These are phyloP conservation scores for Solanum chmielewskii DNA, from an alignment of 257 asterid species.

Conservation along the genomic window DNA sequence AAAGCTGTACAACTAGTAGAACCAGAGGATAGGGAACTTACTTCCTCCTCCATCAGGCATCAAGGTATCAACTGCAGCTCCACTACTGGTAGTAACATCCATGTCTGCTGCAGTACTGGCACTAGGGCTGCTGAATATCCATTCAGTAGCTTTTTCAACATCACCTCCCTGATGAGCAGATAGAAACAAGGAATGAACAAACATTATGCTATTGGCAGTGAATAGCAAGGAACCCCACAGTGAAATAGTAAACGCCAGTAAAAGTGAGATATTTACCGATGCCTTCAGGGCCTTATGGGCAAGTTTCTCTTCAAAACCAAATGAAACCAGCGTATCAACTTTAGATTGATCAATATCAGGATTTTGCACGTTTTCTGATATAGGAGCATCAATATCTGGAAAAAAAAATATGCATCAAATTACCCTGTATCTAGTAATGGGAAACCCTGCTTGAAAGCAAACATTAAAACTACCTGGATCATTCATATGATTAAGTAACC, in stretches of 20 bases:
- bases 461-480: slow-evolving; percentile 57
- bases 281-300: slow-evolving; percentile 77
- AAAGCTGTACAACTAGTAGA: not conserved
- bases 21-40: slow-evolving; percentile 27
- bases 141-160: slow-evolving; percentile 86
- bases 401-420: not conserved
- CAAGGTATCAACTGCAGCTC: slow-evolving; percentile 33
- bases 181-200: not conserved
- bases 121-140: slow-evolving; percentile 68
- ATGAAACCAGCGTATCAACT: slow-evolving; percentile 61
- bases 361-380: slow-evolving; percentile 27
- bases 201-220: not conserved
- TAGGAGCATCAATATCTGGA: slow-evolving; percentile 72
- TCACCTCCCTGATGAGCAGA: slow-evolving; percentile 60
- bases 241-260: not conserved
- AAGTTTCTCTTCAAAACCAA: slow-evolving; percentile 83
- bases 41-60: slow-evolving; percentile 96
- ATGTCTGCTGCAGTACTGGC: slow-evolving; percentile 36
- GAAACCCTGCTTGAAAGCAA: not conserved
- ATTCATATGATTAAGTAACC: slow-evolving; percentile 80
- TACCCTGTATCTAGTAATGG: not conserved
- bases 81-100: slow-evolving; percentile 50
- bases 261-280: slow-evolving; percentile 37
- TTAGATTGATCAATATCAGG: slow-evolving; percentile 55
- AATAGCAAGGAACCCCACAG: not conserved